phyloP scores from a whole-genome alignment of 495 filamentous ascomycete genomes.

The Podospora fimiseda region DNA sequence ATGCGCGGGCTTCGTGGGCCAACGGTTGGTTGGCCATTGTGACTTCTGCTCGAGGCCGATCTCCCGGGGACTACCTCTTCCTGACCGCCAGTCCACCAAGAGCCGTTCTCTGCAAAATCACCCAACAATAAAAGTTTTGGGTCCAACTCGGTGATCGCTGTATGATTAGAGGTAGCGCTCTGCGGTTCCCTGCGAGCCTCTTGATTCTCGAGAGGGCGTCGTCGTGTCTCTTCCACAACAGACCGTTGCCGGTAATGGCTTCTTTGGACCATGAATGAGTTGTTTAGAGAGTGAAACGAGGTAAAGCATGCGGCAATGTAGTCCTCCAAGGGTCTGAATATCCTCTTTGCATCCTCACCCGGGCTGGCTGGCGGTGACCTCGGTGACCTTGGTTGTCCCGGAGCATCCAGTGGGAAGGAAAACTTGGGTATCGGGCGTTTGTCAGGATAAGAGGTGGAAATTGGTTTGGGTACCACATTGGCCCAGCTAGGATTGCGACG shows the following conservation, averaged over 20 bases:
- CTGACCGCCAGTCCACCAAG: slow-evolving; percentile 70
- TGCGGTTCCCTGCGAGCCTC: slow-evolving; percentile 25
- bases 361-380: slow-evolving; percentile 17
- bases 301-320: slow-evolving; percentile 65
- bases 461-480: slow-evolving; percentile 22
- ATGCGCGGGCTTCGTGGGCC: slow-evolving; percentile 61
- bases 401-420: not conserved
- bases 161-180: slow-evolving; percentile 19
- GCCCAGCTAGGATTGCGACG: slow-evolving; percentile 26
- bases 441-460: slow-evolving; percentile 38
- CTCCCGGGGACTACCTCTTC: slow-evolving; percentile 33
- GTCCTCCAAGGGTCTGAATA: slow-evolving; percentile 71
- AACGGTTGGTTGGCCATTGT: slow-evolving; percentile 37
- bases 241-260: slow-evolving; percentile 7
- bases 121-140: slow-evolving; percentile 74
- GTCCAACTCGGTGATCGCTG: slow-evolving; percentile 52
- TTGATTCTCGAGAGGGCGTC: slow-evolving; percentile 10
- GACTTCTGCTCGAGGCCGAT: slow-evolving; percentile 29
- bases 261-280: slow-evolving; percentile 54
- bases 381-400: slow-evolving; percentile 11
- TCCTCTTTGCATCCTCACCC: slow-evolving; percentile 29
- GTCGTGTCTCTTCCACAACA: slow-evolving; percentile 6
- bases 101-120: slow-evolving; percentile 74
- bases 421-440: slow-evolving; percentile 16
- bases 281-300: slow-evolving; percentile 64